Evolutionary conservation across 225 moss, liverwort and hornwort genomes (phyloP).

Genomic region (Bryoerythrophyllum caledonicum): DNA sequence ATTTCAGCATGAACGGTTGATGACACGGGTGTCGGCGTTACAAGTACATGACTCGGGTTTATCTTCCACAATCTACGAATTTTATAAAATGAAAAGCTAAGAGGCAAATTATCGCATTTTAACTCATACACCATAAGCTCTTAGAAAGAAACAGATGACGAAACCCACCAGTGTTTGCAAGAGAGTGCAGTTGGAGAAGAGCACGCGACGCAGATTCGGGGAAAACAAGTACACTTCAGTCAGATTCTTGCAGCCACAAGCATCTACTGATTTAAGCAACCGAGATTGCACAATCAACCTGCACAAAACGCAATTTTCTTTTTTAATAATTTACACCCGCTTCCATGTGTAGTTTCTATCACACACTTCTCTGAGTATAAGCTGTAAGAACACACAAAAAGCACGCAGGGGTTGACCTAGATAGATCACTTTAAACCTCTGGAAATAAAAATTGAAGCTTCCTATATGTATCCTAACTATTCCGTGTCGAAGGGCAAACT

Average conservation of each 20-base stretch:
- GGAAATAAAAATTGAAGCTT: too few species aligned
- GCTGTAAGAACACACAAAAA: neutral
- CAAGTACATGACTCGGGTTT: neutral
- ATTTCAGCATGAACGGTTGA: neutral
- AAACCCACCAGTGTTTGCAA: constrained; percentile 75
- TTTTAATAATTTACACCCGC: neutral
- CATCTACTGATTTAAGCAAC: constrained; percentile 68
- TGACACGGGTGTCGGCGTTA: neutral
- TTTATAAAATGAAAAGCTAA: neutral
- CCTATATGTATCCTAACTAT: too few species aligned
- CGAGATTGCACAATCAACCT: constrained; percentile 81
- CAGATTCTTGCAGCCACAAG: constrained; percentile 87
- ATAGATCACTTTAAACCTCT: too few species aligned
- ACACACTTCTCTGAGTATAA: neutral
- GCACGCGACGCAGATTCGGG: constrained; percentile 82
- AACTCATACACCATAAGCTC: neutral
- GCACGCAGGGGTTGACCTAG: too few species aligned
- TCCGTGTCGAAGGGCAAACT: too few species aligned
- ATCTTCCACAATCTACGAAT: neutral
- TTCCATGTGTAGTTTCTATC: neutral
- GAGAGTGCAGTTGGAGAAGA: constrained; percentile 91
- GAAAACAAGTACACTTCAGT: constrained; percentile 80
- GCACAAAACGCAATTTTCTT: constrained; percentile 12
- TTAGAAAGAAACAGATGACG: neutral
- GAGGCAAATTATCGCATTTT: neutral